Evolutionary conservation across 305 asterid genomes (phyloP).

Genomic region (Fraxinus greggii): DNA sequence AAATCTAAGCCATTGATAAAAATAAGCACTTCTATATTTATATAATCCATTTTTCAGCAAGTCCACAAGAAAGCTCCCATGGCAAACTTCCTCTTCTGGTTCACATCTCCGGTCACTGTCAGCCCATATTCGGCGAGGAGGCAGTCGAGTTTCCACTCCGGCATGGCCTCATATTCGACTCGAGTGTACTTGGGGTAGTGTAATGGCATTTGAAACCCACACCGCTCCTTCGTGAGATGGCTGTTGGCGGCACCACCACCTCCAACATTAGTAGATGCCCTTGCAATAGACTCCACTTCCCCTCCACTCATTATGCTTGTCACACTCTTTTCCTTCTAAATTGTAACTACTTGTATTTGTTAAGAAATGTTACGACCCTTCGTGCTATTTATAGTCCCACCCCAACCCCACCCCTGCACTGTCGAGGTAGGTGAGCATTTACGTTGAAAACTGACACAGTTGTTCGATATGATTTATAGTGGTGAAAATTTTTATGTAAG

Average conservation of each 20-base stretch:
- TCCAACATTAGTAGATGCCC: constrained; percentile 18
- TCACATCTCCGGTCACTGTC: constrained; percentile 46
- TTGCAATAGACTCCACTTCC: constrained; percentile 37
- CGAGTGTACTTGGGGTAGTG: constrained; percentile 70
- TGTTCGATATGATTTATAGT: constrained; percentile 16
- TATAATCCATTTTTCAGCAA: constrained; percentile 6
- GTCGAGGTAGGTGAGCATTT: constrained; percentile 28
- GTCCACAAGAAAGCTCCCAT: constrained; percentile 81
- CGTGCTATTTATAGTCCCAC: constrained; percentile 29
- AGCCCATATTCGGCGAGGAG: constrained; percentile 55
- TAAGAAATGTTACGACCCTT: constrained; percentile 1
- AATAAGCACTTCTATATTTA: background rate
- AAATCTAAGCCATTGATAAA: background rate
- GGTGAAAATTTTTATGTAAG: constrained; percentile 20
- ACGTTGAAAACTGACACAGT: constrained; percentile 9
- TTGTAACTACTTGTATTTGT: background rate
- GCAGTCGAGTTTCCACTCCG: constrained; percentile 71
- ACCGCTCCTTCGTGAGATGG: constrained; percentile 15
- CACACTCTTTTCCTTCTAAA: background rate
- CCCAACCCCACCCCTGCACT: background rate
- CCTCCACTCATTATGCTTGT: constrained; percentile 29
- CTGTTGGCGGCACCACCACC: constrained; percentile 16
- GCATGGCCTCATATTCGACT: constrained; percentile 60
- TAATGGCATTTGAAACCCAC: constrained; percentile 69
- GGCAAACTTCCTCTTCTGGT: constrained; percentile 66